Evolutionary conservation across 768 basidiomycete genomes (phyloP), one percentile per base, ranked within the genome.

Genomic region (Mycena vitilis): DNA sequence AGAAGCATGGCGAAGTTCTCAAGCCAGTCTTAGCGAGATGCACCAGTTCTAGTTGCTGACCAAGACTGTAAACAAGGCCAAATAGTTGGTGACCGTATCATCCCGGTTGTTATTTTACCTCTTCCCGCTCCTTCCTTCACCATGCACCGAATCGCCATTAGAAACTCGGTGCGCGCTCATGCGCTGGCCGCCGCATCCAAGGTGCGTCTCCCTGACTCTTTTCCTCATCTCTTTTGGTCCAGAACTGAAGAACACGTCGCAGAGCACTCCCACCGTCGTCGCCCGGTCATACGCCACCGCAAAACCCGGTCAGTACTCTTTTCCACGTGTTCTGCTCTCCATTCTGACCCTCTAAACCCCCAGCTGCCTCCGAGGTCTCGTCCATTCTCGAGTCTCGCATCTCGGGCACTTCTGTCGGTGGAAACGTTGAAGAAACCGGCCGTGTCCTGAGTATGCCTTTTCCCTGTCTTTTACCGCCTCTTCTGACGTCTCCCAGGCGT

Each of bases 311-410:
- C 73, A 73, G 93, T 80, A 42, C 58, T 63, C 70, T 47, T 54
- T 72, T 56, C 60, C 58, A 54, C 52, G 30, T 40, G 18, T 73
- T 71, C 75, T 70, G 72, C 71, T 65, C 69, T 54, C 58, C 54
- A 40, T 73, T 65, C 72, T 70, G 73, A 76, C 66, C 69, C 56
- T 65, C 64, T 59, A 60, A 58, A 47, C 66, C 36, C 42, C 54
- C 72, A 97, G 98, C 96, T 80, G 98, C 97, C 74, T 97, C 96
- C 76, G 98, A 99, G 89, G 98, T 99, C 75, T 97, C 98, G 52
- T 96, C 96, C 76, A 98, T 99, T 85, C 91, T 99, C 78, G 98
- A 99, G 88, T 93, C 93, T 78, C 95, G 98, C 81, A 99, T 99
- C 81, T 89, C 96, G 73, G 98, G 97, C 80, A 88, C 94, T 73